These are phyloP conservation scores for Leccinum imitatum DNA, from an alignment of 768 basidiomycete genomes.

Conservation along the genomic window DNA sequence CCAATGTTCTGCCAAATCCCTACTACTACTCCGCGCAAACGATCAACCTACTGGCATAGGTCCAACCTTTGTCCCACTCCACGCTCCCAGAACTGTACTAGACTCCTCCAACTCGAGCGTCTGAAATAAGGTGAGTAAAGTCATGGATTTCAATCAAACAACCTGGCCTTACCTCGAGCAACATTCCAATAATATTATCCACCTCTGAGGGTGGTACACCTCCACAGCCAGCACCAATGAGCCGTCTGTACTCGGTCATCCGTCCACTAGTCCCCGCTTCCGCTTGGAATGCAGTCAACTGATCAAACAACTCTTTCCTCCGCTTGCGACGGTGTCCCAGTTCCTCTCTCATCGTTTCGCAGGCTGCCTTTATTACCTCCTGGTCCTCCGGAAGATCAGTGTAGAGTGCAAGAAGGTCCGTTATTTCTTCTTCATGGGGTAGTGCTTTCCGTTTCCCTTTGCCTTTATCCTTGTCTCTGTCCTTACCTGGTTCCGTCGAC, in stretches of 20 bases:
- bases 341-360: conserved; percentile 63
- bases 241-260: conserved; percentile 84
- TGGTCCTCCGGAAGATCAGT: conserved; percentile 57
- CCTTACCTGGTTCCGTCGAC: conserved; percentile 34
- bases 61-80: conserved; percentile 35
- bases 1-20: too few relatives aligned
- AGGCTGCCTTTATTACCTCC: conserved; percentile 51
- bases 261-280: conserved; percentile 88
- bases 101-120: conserved; percentile 83
- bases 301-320: conserved; percentile 71
- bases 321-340: conserved; percentile 64
- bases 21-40: neutral
- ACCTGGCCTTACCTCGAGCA: conserved; percentile 66
- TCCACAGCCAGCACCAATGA: conserved; percentile 91
- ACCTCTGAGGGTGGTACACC: conserved; percentile 85
- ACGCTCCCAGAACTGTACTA: conserved; percentile 49
- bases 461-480: conserved; percentile 46
- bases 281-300: conserved; percentile 77
- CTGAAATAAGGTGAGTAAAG: conserved; percentile 36
- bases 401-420: conserved; percentile 62
- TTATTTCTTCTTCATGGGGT: conserved; percentile 54
- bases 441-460: conserved; percentile 56
- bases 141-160: neutral
- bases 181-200: conserved; percentile 78
- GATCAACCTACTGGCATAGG: conserved; percentile 23